These are phyloP conservation scores for Penicillium sp. DNA, from an alignment of 2,329 filamentous ascomycete species.

Conservation along the genomic window DNA sequence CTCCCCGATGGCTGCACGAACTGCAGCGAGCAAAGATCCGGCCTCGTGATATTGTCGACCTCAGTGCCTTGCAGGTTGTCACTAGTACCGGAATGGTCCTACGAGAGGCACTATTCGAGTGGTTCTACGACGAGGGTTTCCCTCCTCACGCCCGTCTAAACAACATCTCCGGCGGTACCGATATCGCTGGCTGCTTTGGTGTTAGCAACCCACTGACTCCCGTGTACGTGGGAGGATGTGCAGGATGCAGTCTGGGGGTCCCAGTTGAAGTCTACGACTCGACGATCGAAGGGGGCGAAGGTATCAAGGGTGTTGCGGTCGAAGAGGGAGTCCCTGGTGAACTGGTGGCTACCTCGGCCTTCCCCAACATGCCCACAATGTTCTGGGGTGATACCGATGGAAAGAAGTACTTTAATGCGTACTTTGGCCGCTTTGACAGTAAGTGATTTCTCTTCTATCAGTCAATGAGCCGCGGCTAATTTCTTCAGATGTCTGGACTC, in stretches of 20 bases:
- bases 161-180: conserved; percentile 40
- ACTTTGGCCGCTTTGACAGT: conserved; percentile 29
- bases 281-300: conserved; percentile 28
- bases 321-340: conserved; percentile 71
- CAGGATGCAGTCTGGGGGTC: conserved; percentile 56
- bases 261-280: conserved; percentile 65
- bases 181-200: conserved; percentile 36
- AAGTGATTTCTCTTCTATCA: neutral
- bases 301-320: conserved; percentile 54
- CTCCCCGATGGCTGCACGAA: conserved; percentile 76
- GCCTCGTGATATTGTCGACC: conserved; percentile 65
- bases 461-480: neutral
- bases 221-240: conserved; percentile 61
- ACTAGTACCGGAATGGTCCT: conserved; percentile 82
- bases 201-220: conserved; percentile 68
- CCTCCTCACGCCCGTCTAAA: conserved; percentile 65
- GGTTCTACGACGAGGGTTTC: conserved; percentile 76
- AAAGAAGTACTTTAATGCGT: conserved; percentile 54
- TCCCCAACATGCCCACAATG: conserved; percentile 74
- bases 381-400: conserved; percentile 61
- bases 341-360: conserved; percentile 70
- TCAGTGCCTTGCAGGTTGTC: conserved; percentile 65
- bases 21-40: conserved; percentile 65
- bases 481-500: conserved; percentile 69
- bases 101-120: conserved; percentile 75